phyloP scores from a whole-genome alignment of 176 grass and related monocot genomes.

The Juncus inflexus region DNA sequence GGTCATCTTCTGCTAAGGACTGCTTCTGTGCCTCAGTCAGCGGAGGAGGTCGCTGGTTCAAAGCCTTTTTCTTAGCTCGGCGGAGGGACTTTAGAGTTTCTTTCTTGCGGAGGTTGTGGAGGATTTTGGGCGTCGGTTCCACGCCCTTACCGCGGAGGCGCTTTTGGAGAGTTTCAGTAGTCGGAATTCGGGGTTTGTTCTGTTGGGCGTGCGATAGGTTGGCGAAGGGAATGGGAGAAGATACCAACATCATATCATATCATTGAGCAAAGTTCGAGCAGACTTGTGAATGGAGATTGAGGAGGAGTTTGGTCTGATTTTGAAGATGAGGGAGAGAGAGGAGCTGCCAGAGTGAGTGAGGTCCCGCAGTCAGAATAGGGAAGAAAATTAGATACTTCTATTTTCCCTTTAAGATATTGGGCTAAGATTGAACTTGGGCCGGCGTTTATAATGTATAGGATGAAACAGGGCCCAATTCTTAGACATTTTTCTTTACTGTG shows the following conservation, averaged over 20 bases:
- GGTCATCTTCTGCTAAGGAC: conserved; percentile 41
- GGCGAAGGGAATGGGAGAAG: conserved; percentile 22
- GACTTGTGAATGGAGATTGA: too few relatives aligned
- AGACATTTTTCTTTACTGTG: too few relatives aligned
- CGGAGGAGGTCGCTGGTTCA: conserved; percentile 20
- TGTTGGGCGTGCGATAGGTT: conserved; percentile 2
- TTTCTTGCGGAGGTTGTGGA: conserved; percentile 83
- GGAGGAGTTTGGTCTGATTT: too few relatives aligned
- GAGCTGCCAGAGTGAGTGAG: too few relatives aligned
- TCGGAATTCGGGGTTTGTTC: conserved; percentile 26
- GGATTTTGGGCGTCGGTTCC: conserved; percentile 68
- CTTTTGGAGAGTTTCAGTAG: conserved; percentile 47
- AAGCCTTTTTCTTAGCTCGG: conserved; percentile 47
- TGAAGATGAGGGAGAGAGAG: too few relatives aligned
- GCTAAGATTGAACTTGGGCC: too few relatives aligned
- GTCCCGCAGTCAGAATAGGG: too few relatives aligned
- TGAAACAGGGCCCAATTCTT: too few relatives aligned
- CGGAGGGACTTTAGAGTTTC: conserved; percentile 74
- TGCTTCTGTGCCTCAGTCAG: conserved; percentile 12
- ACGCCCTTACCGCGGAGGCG: conserved; percentile 66
- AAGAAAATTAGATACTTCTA: too few relatives aligned
- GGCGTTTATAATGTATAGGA: too few relatives aligned
- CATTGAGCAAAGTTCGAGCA: too few relatives aligned
- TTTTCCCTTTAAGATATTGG: too few relatives aligned
- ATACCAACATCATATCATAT: conserved; percentile 29